Percentiles rank a stretch among this genome's conserved stretches.
Conservation (phyloP, 2,329 filamentous ascomycete species). For the Aspergillus luchuensis region DNA sequence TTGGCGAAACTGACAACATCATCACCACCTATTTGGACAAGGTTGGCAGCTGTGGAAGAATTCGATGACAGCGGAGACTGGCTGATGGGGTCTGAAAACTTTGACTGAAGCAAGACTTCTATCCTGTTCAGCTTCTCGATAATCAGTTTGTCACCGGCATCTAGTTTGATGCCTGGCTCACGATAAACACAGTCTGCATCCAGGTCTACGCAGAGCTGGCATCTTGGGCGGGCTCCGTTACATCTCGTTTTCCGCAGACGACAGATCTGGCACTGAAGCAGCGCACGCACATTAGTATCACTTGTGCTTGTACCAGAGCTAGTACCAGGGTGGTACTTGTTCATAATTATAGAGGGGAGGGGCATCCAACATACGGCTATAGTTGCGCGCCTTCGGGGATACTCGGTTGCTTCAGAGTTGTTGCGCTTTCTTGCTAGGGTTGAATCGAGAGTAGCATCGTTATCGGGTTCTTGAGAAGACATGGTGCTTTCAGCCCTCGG, state of each 20-base stretch:
- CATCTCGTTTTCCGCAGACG: slow-evolving; percentile 78
- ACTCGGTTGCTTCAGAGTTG: slow-evolving; percentile 33
- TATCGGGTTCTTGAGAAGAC: slow-evolving; percentile 25
- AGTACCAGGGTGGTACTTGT: slow-evolving; percentile 5
- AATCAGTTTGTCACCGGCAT: slow-evolving; percentile 83
- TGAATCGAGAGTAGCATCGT: slow-evolving; percentile 16
- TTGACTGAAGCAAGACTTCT: slow-evolving; percentile 75
- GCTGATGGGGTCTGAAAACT: slow-evolving; percentile 48
- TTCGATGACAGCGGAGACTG: slow-evolving; percentile 54
- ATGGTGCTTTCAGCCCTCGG: slow-evolving; percentile 12
- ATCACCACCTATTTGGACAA: slow-evolving; percentile 62
- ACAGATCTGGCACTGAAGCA: slow-evolving; percentile 72
- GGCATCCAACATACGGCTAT: slow-evolving; percentile 33
- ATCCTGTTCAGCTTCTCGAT: slow-evolving; percentile 76
- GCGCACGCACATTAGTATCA: not conserved
- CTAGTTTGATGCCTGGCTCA: slow-evolving; percentile 82
- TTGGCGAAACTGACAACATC: slow-evolving; percentile 40
- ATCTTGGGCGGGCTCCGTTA: slow-evolving; percentile 78
- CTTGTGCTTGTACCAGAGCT: too few relatives aligned
- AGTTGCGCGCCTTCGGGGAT: slow-evolving; percentile 37
- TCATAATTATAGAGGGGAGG: not conserved
- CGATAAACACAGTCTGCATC: slow-evolving; percentile 82
- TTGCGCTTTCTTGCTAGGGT: slow-evolving; percentile 30
- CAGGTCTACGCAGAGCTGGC: slow-evolving; percentile 78
- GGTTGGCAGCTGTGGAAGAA: slow-evolving; percentile 66